Base-by-base conservation (phyloP, 345 rosid genomes). In the Odontarrhena argentea region DNA sequence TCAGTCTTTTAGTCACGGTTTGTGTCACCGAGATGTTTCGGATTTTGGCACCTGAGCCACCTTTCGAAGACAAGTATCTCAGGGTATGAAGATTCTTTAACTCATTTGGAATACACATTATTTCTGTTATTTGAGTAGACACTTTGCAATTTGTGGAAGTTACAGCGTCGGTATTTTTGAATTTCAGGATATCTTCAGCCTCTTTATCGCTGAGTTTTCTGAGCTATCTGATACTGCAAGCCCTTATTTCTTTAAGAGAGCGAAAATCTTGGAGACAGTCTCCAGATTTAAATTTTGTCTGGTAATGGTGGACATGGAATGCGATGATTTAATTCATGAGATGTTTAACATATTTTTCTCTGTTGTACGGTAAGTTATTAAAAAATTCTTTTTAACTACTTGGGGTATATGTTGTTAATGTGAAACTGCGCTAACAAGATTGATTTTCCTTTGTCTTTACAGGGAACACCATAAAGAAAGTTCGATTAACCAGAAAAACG, bases 301-400 rank as follows among this genome's bases (percentile, higher is more conserved):
- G 75, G 74, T 85, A 46, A 79, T 91, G 97, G 80, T 93, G 74
- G 91, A 87, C 68, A 68, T 80, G 24, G 87, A 76, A 66, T 83
- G 87, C 78, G 53, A 61, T 37, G 84, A 88, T 82, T 82, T 93
- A 63, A 76, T 85, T 65, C 70, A 78, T 63, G 82, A 86, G 64
- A 85, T 93, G 96, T 93, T 93, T 75, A 79, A 78, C 36, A 71
- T 65, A 42, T 87, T 90, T 76, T 88, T 93, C 82, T 81, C 91
- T 44, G 68, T 80, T 74, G 94, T 81, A 67, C 83, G 98, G 97
- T 93, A 48, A 64, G 73, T 54, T 52, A 47, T 68, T 41, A 54
- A 67, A 12, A 15, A 4, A 7, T 18, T 56, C 11, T 2, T 9
- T 45, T 6, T 30, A 10, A 10, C n/a, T 58, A 43, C 49, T 7